Conservation (phyloP, 371 early-diverging fungal genomes). For the Umbelopsis sp. region DNA sequence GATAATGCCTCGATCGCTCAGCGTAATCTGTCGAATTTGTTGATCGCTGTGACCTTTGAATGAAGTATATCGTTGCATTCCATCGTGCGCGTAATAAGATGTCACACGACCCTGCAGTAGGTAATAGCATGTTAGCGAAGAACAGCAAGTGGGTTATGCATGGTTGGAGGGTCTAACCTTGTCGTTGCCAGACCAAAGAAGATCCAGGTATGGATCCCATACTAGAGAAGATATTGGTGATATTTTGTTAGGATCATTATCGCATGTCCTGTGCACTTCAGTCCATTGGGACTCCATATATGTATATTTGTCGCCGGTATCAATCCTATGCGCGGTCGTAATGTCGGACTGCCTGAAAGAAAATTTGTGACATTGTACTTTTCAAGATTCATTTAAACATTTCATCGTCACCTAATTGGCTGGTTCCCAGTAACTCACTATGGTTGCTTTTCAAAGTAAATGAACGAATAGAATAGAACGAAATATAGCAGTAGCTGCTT, state of each 20-base stretch:
- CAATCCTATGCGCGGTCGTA: neutral
- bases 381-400: too few relatives aligned
- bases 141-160: conserved; percentile 12
- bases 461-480: too few relatives aligned
- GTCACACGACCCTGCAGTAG: conserved; percentile 59
- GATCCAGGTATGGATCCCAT: conserved; percentile 80
- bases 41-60: conserved; percentile 67
- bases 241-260: conserved; percentile 43
- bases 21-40: conserved; percentile 68
- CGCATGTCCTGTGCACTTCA: conserved; percentile 52
- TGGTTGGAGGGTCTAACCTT: conserved; percentile 49
- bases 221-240: conserved; percentile 59
- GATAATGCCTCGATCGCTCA: conserved; percentile 68
- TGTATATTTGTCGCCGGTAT: neutral
- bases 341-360: too few relatives aligned
- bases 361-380: too few relatives aligned
- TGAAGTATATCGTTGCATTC: conserved; percentile 69
- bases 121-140: neutral
- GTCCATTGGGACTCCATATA: conserved; percentile 52
- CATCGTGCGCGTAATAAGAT: conserved; percentile 57
- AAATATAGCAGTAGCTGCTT: too few relatives aligned
- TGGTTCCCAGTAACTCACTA: too few relatives aligned
- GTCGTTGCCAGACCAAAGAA: conserved; percentile 81
- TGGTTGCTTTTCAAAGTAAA: too few relatives aligned
- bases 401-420: too few relatives aligned